phyloP scores from a whole-genome alignment of 306 rosid species.

The Mimosa pudica region DNA sequence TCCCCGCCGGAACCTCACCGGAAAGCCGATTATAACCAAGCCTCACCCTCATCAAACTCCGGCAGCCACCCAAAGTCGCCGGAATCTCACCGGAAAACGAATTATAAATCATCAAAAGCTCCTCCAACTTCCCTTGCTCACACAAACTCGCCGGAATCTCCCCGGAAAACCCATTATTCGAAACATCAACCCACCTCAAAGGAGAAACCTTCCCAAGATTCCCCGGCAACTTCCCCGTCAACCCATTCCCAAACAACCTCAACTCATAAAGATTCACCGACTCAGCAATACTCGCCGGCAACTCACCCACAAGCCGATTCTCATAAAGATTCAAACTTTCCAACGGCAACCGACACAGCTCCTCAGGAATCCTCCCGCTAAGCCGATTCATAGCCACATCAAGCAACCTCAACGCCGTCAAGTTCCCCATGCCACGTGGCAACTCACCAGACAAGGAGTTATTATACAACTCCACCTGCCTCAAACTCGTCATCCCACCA shows the following conservation, averaged over 20 bases:
- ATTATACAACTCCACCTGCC: constrained; percentile 80
- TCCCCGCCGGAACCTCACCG: constrained; percentile 69
- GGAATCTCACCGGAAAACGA: constrained; percentile 68
- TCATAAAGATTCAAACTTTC: constrained; percentile 79
- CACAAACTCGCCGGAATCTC: constrained; percentile 64
- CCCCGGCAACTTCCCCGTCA: constrained; percentile 65
- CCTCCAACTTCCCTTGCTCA: constrained; percentile 53
- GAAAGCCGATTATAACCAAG: constrained; percentile 58
- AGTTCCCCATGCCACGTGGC: constrained; percentile 67
- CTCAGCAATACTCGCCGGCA: constrained; percentile 65
- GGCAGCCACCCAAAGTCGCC: constrained; percentile 58
- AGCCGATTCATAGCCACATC: constrained; percentile 80
- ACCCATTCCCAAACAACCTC: constrained; percentile 57
- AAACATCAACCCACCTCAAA: constrained; percentile 65
- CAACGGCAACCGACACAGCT: constrained; percentile 57
- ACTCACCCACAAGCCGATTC: constrained; percentile 61
- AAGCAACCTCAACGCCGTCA: constrained; percentile 59
- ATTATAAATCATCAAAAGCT: constrained; percentile 65
- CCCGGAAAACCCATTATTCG: constrained; percentile 65
- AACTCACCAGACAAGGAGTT: constrained; percentile 73
- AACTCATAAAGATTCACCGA: constrained; percentile 67
- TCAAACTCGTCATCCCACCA: constrained; percentile 43
- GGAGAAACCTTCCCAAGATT: constrained; percentile 68
- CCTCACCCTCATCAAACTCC: constrained; percentile 62
- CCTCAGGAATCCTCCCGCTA: constrained; percentile 66